Evolutionary conservation across 768 basidiomycete genomes (phyloP).

Genomic region (Sutorius australiensis): DNA sequence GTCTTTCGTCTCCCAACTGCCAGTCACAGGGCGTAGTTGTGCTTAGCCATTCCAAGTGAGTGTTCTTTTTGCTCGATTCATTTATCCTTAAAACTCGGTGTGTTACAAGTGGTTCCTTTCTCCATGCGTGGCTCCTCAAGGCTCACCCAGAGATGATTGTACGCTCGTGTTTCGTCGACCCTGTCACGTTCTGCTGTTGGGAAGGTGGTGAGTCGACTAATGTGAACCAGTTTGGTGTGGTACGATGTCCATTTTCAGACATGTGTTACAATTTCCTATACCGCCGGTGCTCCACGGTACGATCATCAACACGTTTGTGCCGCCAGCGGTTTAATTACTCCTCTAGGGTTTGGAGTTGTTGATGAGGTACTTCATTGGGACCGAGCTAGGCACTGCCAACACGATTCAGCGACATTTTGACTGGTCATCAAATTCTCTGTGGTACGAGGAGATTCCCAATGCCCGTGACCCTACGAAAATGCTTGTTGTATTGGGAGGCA

Average conservation of each 20-base stretch:
- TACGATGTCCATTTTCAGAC: conserved; percentile 40
- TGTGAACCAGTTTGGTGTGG: background rate
- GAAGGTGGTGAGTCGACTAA: conserved; percentile 66
- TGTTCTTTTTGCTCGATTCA: background rate
- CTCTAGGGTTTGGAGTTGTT: conserved; percentile 70
- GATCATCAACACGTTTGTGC: conserved; percentile 1
- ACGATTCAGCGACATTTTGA: conserved; percentile 80
- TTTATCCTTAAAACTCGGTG: background rate
- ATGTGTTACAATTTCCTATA: conserved; percentile 92
- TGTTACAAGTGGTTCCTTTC: conserved; percentile 62
- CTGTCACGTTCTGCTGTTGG: conserved; percentile 89
- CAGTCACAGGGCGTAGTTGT: conserved; percentile 58
- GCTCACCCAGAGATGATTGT: conserved; percentile 60
- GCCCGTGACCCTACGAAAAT: conserved; percentile 63
- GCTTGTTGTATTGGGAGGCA: conserved; percentile 76
- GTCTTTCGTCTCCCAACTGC: conserved; percentile 3
- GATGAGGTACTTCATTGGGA: conserved; percentile 84
- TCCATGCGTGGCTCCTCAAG: conserved; percentile 89
- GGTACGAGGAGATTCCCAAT: conserved; percentile 86
- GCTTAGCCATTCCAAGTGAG: conserved; percentile 86
- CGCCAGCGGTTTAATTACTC: conserved; percentile 4
- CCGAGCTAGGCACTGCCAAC: conserved; percentile 85
- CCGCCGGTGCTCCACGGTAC: conserved; percentile 58
- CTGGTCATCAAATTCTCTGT: conserved; percentile 85
- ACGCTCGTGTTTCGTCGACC: conserved; percentile 88